Percentiles rank a stretch among this genome's conserved stretches.
Conservation (phyloP, 441 rosid species). For the Viola pubescens region DNA sequence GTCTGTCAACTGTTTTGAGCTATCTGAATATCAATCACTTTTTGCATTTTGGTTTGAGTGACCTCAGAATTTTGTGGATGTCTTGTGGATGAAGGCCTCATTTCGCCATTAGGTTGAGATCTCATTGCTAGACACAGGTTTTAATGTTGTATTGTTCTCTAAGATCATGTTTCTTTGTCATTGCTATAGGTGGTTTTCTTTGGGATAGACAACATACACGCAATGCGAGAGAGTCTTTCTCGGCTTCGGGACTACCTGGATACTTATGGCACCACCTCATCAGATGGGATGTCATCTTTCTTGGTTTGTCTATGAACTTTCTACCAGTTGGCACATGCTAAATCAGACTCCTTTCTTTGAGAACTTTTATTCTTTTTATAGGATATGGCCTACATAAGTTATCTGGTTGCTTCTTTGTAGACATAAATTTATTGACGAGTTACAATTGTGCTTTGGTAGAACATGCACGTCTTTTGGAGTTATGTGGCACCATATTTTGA, state of each 20-base stretch:
- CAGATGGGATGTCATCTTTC: conserved; percentile 97
- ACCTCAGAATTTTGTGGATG: no score
- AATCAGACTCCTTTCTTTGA: background rate
- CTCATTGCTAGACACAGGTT: conserved; percentile 21
- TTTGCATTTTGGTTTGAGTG: no score
- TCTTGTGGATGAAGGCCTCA: no score
- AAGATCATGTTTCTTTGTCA: conserved; percentile 6
- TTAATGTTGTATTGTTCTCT: conserved; percentile 14
- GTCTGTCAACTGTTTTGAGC: conserved; percentile 27
- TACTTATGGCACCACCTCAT: conserved; percentile 91
- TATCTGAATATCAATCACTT: no score
- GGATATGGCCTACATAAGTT: no score
- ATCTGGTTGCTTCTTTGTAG: no score
- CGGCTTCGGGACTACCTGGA: conserved; percentile 97
- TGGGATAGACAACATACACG: conserved; percentile 99
- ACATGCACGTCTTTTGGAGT: no score
- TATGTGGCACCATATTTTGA: no score
- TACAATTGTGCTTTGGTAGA: no score
- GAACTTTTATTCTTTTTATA: no score
- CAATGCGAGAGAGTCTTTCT: conserved; percentile 96
- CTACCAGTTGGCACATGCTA: background rate
- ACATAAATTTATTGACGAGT: no score
- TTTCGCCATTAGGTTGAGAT: background rate
- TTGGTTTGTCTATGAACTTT: conserved; percentile 51
- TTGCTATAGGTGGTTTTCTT: conserved; percentile 73